Percentiles rank a stretch among this genome's conserved stretches.
These are phyloP conservation scores for Cucumis variabilis DNA, from an alignment of 331 rosid species.

Conservation along the genomic window DNA sequence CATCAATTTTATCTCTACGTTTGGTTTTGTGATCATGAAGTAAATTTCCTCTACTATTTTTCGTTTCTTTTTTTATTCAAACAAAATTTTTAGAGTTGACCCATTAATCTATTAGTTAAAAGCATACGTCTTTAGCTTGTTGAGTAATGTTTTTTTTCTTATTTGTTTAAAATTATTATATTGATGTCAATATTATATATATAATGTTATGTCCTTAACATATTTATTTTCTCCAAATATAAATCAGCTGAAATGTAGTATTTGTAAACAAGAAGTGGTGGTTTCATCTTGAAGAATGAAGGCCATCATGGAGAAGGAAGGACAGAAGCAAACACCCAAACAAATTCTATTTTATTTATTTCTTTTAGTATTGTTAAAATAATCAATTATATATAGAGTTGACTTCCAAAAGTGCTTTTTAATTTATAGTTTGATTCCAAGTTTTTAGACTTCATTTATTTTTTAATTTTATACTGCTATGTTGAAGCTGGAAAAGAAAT, in stretches of 20 bases:
- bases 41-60: neutral
- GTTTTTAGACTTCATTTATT: no score
- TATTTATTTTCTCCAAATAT: no score
- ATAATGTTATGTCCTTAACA: neutral
- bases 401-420: neutral
- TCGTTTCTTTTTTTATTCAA: neutral
- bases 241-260: neutral
- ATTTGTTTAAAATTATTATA: neutral
- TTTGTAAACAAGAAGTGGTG: neutral
- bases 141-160: no score
- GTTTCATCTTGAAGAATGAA: neutral
- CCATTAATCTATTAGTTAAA: neutral
- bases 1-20: neutral
- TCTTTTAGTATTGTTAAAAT: no score
- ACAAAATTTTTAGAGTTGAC: neutral
- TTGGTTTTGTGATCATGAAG: neutral
- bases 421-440: no score
- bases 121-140: no score
- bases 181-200: neutral
- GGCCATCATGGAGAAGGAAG: neutral
- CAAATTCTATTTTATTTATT: no score
- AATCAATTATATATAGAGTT: neutral
- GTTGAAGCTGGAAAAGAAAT: no score
- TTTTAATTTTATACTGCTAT: no score
- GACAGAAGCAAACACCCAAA: neutral